Evolutionary conservation across 192 early-diverging fungal species (phyloP), one percentile per base, ranked within the genome.

Genomic region (Podila epicladia): DNA sequence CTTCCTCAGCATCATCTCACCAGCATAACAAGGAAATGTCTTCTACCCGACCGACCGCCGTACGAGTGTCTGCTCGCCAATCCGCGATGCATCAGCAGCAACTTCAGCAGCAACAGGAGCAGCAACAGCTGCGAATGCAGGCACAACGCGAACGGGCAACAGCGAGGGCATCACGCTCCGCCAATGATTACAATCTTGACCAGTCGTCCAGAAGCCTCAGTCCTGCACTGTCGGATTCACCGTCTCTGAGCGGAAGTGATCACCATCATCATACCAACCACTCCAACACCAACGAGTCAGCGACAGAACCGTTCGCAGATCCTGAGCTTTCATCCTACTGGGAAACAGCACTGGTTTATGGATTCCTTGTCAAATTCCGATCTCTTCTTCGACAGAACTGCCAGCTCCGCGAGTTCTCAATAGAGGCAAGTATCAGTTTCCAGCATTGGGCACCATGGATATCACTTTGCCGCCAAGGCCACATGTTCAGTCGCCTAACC

Each of bases 301-400:
- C 8, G 17, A 55, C 53, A n/a, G 24, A n/a, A 55, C 59, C 31
- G 22, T 17, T 61, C 31, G 6, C 17, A 7, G 59, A 61, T 31
- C 59, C 59, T 31, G 29, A 33, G 1, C 26, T 61, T 19, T 24
- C 59, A 2, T 17, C 26, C 26, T 61, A 32, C 17, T 33, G 28
- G 31, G 59, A 61, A 26, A 28, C 26, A 11, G 59, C 59, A 19
- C 6, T 80, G 13, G 67, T 69, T 41, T 80, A 73, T 45, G 77
- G 77, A 1, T 80, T 80, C 33, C 26, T 80, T 48, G 49, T 65
- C 66, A 80, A 69, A 26, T 80, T 80, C 67, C 64, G 64, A 48
- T 20, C 65, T 0, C 57, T 73, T 62, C 70, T 80, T 28, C 29
- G 62, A 55, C 77, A 73, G 37, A 58, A 38, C 22, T 72, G 77